Base-by-base conservation (phyloP, 805 yeast genomes). In the Priceomyces haplophilus region DNA sequence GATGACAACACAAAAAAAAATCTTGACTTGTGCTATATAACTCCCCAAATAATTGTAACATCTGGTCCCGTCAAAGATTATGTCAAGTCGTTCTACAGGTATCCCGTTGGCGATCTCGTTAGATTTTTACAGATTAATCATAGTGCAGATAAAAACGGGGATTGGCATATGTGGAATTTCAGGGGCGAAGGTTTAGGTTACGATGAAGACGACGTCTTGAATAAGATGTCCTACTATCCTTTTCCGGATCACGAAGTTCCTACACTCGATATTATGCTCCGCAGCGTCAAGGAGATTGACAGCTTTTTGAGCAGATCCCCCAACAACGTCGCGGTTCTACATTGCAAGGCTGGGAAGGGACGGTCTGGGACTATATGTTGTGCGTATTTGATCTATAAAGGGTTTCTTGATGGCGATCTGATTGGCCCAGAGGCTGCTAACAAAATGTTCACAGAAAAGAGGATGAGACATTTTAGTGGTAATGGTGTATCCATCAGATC, bases 271-370 rank as follows among this genome's bases (percentile, higher is more conserved):
- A 51, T 75, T n/a, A 54, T 90, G 7, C 57, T 76, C 3, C 50
- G 55, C 2, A 56, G 75, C 3, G 67, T 80, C 0, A 55, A 59
- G 12, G 73, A 71, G 1, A 75, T 89, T 6, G 61, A 70, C 33
- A 49, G 47, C 0, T 83, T 62, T 48, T 53, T 85, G 19, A 35
- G 48, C 1, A 32, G 34, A 12, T 50, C 59, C 16, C 51, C 63
- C 0, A 44, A 61, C 0, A 72, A 75, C 42, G 80, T 84, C 2
- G 89, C 86, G 0, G 72, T 86, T 0, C 60, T 91, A 6, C 97
- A 91, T 58, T 91, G 98, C 58, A 82, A 85, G 54, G 86, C 87
- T 49, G 98, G 98, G 0, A 89, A 88, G 61, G 98, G 98, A 0
- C 68, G 98, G 20, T 83, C 96, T 0, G 97, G 98, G 0, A 74